Evolutionary conservation across 805 yeast genomes (phyloP), one percentile per base, ranked within the genome.

Genomic region (Kazachstania psychrophila): DNA sequence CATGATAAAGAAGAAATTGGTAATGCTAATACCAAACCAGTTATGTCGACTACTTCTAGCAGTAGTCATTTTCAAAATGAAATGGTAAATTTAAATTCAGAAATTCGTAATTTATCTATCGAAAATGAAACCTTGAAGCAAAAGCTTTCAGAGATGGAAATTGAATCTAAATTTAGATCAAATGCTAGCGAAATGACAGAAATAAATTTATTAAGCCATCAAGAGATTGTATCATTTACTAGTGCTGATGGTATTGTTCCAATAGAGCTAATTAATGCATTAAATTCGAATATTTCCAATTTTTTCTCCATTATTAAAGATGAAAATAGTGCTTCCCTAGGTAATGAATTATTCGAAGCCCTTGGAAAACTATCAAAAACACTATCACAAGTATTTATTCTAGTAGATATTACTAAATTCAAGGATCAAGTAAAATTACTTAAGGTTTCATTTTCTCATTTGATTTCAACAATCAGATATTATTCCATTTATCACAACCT

Each of bases 391-490:
- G 39, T 49, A 6, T 29, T 49, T 20, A 18, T 37, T n/a, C 30
- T 42, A 7, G 47, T 43, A 7, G 48, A 47, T 31, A 26, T 44
- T n/a, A 49, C 52, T 3, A 48, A 45, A n/a, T 52, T 53, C 38
- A 49, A 66, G 40, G 66, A 71, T 42, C 60, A 63, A 51, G 59
- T 75, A 33, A 53, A 65, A 31, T 51, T 73, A 18, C 26, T 45
- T 26, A 72, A 79, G 38, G 79, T 79, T 30, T 69, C 89, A 1
- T 71, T 81, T 18, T 75, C 86, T 15, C 87, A 81, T 58, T 72
- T 78, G 0, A 73, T 88, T 28, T 77, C 94, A 3, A 70, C 86
- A 1, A 73, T 88, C 1, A 69, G 95, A 49, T 83, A 84, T 51
- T 81, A 65, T 54, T 73, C 82, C 1, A 60, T 77, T 10, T 78